A percentile compares a stretch with the other conserved stretches of the same genome.
Conservation (phyloP, 257 asterid genomes). For the Plantago ovata region DNA sequence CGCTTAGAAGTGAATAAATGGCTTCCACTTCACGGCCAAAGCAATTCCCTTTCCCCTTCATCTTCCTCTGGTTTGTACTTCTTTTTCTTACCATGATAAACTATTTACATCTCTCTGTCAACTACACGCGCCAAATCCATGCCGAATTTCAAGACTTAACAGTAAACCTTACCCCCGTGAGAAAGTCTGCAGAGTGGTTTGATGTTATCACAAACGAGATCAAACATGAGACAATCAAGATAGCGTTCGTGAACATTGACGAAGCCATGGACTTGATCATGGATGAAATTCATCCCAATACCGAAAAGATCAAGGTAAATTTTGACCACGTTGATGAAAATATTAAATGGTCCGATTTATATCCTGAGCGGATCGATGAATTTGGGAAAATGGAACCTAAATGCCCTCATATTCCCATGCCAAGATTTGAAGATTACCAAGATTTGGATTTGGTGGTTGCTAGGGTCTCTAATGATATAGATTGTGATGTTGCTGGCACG, state of each 20-base stretch:
- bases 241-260: conserved; percentile 35
- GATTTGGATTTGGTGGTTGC: conserved; percentile 62
- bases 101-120: conserved; percentile 34
- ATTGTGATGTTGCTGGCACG: conserved; percentile 20
- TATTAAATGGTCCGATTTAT: conserved; percentile 50
- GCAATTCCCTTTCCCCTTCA: conserved; percentile 29
- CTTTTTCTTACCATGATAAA: conserved; percentile 34
- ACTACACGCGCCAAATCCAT: conserved; percentile 28
- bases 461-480: conserved; percentile 28
- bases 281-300: conserved; percentile 15
- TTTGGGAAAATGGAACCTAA: conserved; percentile 17
- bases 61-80: conserved; percentile 35
- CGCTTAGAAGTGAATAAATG: conserved; percentile 17
- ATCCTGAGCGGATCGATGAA: conserved; percentile 54
- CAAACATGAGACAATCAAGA: conserved; percentile 22
- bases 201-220: conserved; percentile 30
- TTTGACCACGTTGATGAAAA: conserved; percentile 35
- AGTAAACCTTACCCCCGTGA: conserved; percentile 12
- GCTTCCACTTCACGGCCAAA: conserved; percentile 34
- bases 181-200: conserved; percentile 33
- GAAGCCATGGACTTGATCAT: neutral
- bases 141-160: conserved; percentile 23
- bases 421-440: conserved; percentile 38
- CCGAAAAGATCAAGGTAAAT: conserved; percentile 27
- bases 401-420: conserved; percentile 76